phyloP scores from a whole-genome alignment of 495 filamentous ascomycete species.

The Penicillium ochrochloron region DNA sequence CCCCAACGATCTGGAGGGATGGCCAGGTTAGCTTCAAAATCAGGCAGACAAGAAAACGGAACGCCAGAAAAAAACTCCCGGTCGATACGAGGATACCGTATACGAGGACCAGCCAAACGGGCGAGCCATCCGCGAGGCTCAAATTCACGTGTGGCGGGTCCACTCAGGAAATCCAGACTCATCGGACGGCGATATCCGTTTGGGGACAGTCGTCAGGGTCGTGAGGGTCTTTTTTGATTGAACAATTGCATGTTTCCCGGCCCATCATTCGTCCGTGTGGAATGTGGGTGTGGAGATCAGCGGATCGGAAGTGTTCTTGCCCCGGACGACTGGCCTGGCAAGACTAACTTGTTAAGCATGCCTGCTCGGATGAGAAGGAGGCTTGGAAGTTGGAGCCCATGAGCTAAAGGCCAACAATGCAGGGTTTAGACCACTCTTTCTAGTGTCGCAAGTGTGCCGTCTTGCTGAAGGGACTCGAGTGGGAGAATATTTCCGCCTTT shows the following conservation, averaged over 20 bases:
- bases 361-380: not conserved
- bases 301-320: conserved; percentile 6
- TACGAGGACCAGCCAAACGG: not conserved
- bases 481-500: not conserved
- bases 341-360: not conserved
- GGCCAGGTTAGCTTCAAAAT: conserved; percentile 1
- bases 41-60: conserved; percentile 16
- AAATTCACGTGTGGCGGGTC: conserved; percentile 21
- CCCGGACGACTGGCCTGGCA: conserved; percentile 8
- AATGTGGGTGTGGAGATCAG: conserved; percentile 9
- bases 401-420: not conserved
- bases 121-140: conserved; percentile 26
- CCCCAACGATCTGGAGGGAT: not conserved
- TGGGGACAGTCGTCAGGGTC: not conserved
- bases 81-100: conserved; percentile 7
- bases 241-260: not conserved
- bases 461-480: not conserved
- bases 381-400: not conserved
- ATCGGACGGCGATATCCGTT: conserved; percentile 1
- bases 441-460: not conserved
- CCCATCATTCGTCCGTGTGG: conserved; percentile 6
- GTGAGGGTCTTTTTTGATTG: conserved; percentile 1
- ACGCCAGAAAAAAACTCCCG: not conserved
- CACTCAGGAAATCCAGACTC: conserved; percentile 9
- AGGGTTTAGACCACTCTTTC: not conserved